Conservation (phyloP, 177 flowering plant species). For the Vitis hybrid region DNA sequence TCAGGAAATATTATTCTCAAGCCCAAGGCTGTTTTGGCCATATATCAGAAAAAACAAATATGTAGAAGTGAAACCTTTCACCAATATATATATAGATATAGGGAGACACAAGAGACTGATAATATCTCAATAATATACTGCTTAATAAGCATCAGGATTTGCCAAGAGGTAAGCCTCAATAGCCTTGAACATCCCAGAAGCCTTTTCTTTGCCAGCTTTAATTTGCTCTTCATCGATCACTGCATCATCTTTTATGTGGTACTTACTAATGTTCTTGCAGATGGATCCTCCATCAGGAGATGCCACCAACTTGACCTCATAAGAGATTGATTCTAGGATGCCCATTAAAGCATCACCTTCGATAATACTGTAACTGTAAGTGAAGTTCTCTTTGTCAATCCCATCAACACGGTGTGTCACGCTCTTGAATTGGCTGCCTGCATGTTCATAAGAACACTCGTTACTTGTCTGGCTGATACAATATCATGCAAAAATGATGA, state of each 20-base stretch:
- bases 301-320: conserved; percentile 24
- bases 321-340: conserved; percentile 19
- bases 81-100: no score
- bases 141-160: conserved; percentile 16
- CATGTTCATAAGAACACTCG: no score
- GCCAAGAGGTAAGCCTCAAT: conserved; percentile 23
- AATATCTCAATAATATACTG: no score
- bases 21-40: no score
- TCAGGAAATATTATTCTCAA: no score
- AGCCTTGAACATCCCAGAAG: conserved; percentile 11
- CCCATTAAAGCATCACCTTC: conserved; percentile 23
- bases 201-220: conserved; percentile 20
- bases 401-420: conserved; percentile 6
- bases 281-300: conserved; percentile 24
- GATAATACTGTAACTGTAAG: conserved; percentile 12
- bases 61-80: no score
- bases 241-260: conserved; percentile 7
- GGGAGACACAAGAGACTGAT: no score
- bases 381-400: conserved; percentile 10
- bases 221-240: conserved; percentile 32
- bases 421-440: not conserved
- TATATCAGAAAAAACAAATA: no score
- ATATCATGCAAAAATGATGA: no score
- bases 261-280: conserved; percentile 22
- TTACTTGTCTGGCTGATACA: no score